Conservation (phyloP, 768 basidiomycete species). For the Amanita rubescens region DNA sequence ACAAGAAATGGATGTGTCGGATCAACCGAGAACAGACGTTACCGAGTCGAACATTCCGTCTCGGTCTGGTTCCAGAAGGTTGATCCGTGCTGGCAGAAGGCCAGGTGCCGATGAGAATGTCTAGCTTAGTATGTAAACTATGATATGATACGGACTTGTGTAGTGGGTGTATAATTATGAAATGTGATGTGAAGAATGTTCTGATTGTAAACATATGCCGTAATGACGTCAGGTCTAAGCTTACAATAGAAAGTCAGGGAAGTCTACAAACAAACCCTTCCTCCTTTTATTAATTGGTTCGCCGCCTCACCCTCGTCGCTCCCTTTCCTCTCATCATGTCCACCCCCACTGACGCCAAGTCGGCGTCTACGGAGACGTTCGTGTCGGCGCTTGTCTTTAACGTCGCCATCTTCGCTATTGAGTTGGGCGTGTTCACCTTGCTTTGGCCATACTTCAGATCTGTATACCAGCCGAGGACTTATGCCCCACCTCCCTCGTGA, state of each 20-base stretch:
- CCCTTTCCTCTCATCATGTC: conserved; percentile 24
- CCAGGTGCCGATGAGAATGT: background rate
- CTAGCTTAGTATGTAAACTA: background rate
- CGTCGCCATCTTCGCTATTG: conserved; percentile 57
- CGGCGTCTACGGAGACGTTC: conserved; percentile 73
- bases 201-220: too few relatives aligned
- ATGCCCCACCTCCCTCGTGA: conserved; percentile 39
- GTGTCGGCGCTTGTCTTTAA: conserved; percentile 84
- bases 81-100: background rate
- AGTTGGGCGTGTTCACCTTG: conserved; percentile 75
- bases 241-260: too few relatives aligned
- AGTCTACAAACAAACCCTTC: background rate
- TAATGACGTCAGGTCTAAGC: background rate
- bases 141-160: background rate
- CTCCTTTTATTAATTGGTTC: background rate
- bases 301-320: background rate
- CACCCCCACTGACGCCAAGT: conserved; percentile 30
- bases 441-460: conserved; percentile 78
- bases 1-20: background rate
- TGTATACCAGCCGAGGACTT: conserved; percentile 86
- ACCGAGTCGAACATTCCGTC: background rate
- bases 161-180: too few relatives aligned
- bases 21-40: background rate
- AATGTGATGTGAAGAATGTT: too few relatives aligned
- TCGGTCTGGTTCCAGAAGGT: background rate